Conservation (phyloP, 495 filamentous ascomycete species). For the Chaetomium cochliodes region DNA sequence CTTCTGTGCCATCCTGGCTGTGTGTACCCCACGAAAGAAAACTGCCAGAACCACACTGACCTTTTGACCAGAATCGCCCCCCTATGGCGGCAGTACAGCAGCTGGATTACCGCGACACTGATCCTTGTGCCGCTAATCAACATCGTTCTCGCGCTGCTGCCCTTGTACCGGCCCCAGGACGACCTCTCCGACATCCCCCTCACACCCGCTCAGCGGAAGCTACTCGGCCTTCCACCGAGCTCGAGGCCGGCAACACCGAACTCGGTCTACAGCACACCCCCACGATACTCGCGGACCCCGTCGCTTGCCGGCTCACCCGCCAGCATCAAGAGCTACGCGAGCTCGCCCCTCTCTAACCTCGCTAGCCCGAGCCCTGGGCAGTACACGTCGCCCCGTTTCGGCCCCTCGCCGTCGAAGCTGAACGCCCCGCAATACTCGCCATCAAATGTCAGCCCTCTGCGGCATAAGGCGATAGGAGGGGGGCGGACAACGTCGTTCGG, state of each 20-base stretch:
- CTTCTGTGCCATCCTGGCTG: slow-evolving; percentile 28
- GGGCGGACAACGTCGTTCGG: slow-evolving; percentile 64
- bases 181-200: slow-evolving; percentile 85
- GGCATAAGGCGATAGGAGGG: slow-evolving; percentile 65
- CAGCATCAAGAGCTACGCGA: slow-evolving; percentile 52
- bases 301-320: slow-evolving; percentile 53
- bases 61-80: slow-evolving; percentile 16
- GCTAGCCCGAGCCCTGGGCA: slow-evolving; percentile 39
- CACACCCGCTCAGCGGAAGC: slow-evolving; percentile 80
- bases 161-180: slow-evolving; percentile 67
- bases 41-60: not conserved
- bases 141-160: slow-evolving; percentile 56
- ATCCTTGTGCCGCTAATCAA: slow-evolving; percentile 63
- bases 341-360: slow-evolving; percentile 49
- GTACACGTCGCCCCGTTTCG: slow-evolving; percentile 21
- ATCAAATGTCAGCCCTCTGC: slow-evolving; percentile 56
- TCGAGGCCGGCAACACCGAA: slow-evolving; percentile 59
- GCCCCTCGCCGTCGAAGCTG: slow-evolving; percentile 26
- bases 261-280: slow-evolving; percentile 75
- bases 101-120: slow-evolving; percentile 41
- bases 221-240: slow-evolving; percentile 77
- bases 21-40: slow-evolving; percentile 13
- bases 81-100: slow-evolving; percentile 32
- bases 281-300: slow-evolving; percentile 77
- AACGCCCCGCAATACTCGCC: slow-evolving; percentile 33